Evolutionary conservation across 805 yeast species (phyloP), one percentile per base, ranked within the genome.

Genomic region (Candida krabiensis): DNA sequence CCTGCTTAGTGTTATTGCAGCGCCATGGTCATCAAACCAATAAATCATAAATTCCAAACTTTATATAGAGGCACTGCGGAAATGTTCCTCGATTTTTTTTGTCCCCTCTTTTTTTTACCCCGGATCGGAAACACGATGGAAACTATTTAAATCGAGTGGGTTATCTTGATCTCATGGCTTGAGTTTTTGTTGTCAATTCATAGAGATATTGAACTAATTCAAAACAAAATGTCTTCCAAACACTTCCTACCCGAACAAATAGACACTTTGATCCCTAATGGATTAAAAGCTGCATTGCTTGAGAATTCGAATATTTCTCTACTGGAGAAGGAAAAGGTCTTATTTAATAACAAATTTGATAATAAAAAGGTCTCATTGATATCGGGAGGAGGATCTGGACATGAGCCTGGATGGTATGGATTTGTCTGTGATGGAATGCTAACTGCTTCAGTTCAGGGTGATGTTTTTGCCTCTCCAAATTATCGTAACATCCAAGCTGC

Each of bases 331-430:
- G 71, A 67, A 43, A 59, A 66, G 35, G 70, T 69, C 19, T 37
- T 69, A 5, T 69, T 50, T 56, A 57, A 67, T 48, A 60, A 60
- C 40, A 40, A 53, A 21, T 52, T 49, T 33, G 58, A 58, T 35
- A 27, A 40, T 2, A 25, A 36, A 1, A 55, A 53, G 21, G 67
- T 66, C 9, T 45, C 67, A 1, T 43, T 67, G 19, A 64, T 67
- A 26, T 53, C 63, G 39, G 71, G 71, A 11, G 71, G 71, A 15
- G 73, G 73, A 4, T 66, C 71, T 7, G 71, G 71, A 13, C 71
- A 67, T 41, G 71, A 67, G 40, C 71, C 71, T 5, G 70, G 70
- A 1, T 63, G 63, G 61, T 55, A 60, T 37, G 71, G 71, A 0
- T 55, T 66, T 32, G 70, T 67, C 12, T 63, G 67, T 12, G 43